Evolutionary conservation across 2,329 filamentous ascomycete genomes (phyloP).

Genomic region (Aspergillus nomiae): DNA sequence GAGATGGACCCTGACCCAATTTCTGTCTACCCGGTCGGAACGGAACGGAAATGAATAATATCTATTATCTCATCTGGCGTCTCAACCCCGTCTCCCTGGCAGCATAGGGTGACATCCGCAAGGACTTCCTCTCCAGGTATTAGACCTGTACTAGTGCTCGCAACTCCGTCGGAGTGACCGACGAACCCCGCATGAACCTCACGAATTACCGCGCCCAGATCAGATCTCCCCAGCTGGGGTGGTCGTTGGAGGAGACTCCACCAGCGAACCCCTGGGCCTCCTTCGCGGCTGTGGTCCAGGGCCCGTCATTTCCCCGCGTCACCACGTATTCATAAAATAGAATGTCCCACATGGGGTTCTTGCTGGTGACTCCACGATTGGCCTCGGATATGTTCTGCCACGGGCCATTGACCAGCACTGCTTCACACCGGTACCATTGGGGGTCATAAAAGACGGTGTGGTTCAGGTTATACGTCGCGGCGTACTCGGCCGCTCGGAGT

Average conservation of each 20-base stretch:
- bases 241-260: conserved; percentile 15
- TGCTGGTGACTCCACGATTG: conserved; percentile 18
- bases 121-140: neutral
- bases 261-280: conserved; percentile 19
- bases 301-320: conserved; percentile 12
- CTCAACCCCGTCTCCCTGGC: neutral
- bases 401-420: conserved; percentile 42
- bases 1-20: neutral
- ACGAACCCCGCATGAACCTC: neutral
- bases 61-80: neutral
- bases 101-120: too few species aligned
- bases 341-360: conserved; percentile 23
- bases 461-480: conserved; percentile 43
- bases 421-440: conserved; percentile 43
- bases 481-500: conserved; percentile 41
- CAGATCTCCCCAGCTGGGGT: conserved; percentile 35
- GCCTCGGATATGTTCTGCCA: conserved; percentile 34
- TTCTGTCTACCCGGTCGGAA: neutral
- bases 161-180: neutral
- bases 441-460: conserved; percentile 39
- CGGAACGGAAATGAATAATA: neutral
- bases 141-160: neutral
- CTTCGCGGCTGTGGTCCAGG: conserved; percentile 22
- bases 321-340: conserved; percentile 38
- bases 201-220: conserved; percentile 19